Percentiles rank a stretch among this genome's conserved stretches.
Conservation (phyloP, 2,329 filamentous ascomycete genomes). For the Grosmannia clavigera region DNA sequence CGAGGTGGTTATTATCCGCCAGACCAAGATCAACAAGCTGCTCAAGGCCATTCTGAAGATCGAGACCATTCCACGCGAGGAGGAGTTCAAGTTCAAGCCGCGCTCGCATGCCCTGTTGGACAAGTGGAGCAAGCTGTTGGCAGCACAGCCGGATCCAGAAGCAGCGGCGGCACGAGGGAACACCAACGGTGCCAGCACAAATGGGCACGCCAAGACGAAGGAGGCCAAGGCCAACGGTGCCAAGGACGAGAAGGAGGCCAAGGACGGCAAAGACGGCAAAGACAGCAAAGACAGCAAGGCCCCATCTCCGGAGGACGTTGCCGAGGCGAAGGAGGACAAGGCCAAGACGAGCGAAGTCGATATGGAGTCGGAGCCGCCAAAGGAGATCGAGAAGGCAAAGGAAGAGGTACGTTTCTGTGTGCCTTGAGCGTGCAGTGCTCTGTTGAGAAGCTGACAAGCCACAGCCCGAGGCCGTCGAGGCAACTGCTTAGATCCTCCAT, state of each 20-base stretch:
- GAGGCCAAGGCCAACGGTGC: conserved; percentile 17
- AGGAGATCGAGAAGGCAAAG: conserved; percentile 6
- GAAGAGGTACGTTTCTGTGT: conserved; percentile 6
- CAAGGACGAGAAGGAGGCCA: conserved; percentile 15
- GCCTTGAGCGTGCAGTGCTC: too few relatives aligned
- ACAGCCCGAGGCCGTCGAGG: conserved; percentile 10
- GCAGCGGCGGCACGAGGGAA: conserved; percentile 20
- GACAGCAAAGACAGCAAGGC: conserved; percentile 16
- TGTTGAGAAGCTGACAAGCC: background rate
- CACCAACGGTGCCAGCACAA: conserved; percentile 17
- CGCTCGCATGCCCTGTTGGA: conserved; percentile 70
- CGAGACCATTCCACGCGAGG: conserved; percentile 71
- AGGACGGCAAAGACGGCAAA: conserved; percentile 20
- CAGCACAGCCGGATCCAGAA: conserved; percentile 22
- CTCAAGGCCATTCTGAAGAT: conserved; percentile 90
- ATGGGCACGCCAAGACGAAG: conserved; percentile 18
- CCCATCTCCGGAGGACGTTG: conserved; percentile 13
- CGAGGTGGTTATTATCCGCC: conserved; percentile 77
- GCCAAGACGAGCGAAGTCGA: conserved; percentile 11
- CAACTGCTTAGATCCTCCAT: conserved; percentile 5
- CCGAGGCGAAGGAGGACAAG: conserved; percentile 20
- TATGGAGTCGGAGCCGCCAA: conserved; percentile 9
- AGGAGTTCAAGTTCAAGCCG: conserved; percentile 79
- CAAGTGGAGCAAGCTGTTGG: conserved; percentile 80
- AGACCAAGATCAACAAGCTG: conserved; percentile 97